Evolutionary conservation across 2,329 filamentous ascomycete genomes (phyloP).

Genomic region (Albophoma yamanashiensis): DNA sequence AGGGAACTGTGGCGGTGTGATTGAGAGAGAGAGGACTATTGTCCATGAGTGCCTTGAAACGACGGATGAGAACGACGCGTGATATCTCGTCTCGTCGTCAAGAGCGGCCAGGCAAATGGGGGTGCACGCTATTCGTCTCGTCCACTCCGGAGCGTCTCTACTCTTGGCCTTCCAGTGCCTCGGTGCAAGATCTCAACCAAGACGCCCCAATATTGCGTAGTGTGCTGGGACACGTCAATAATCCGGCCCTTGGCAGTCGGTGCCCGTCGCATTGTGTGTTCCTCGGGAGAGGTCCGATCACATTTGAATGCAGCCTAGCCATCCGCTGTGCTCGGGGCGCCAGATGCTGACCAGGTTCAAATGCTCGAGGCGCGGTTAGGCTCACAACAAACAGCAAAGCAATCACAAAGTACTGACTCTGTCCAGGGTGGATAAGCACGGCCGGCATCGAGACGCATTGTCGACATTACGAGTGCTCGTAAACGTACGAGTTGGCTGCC

Average conservation of each 20-base stretch:
- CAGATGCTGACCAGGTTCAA: not conserved
- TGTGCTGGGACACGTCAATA: slow-evolving; percentile 1
- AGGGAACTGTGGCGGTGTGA: not conserved
- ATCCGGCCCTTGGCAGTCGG: not conserved
- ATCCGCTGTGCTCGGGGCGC: not conserved
- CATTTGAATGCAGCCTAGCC: not conserved
- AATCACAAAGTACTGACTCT: too few relatives aligned
- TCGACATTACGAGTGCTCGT: not conserved
- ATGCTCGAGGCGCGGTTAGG: not conserved
- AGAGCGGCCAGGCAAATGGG: not conserved
- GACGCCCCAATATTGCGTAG: not conserved
- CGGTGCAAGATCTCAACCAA: not conserved
- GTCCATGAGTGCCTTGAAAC: not conserved
- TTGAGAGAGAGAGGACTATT: not conserved
- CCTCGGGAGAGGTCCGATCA: not conserved
- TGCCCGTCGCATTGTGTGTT: not conserved
- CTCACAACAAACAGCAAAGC: not conserved
- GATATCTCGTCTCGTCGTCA: not conserved
- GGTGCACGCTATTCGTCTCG: not conserved
- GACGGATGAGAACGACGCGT: not conserved
- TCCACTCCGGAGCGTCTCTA: not conserved
- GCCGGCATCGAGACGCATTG: not conserved
- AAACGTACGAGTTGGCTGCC: not conserved
- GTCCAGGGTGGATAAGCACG: not conserved
- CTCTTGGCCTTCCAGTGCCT: not conserved